Conservation (phyloP, 2,329 filamentous ascomycete species). For the Macrophomina tecta region DNA sequence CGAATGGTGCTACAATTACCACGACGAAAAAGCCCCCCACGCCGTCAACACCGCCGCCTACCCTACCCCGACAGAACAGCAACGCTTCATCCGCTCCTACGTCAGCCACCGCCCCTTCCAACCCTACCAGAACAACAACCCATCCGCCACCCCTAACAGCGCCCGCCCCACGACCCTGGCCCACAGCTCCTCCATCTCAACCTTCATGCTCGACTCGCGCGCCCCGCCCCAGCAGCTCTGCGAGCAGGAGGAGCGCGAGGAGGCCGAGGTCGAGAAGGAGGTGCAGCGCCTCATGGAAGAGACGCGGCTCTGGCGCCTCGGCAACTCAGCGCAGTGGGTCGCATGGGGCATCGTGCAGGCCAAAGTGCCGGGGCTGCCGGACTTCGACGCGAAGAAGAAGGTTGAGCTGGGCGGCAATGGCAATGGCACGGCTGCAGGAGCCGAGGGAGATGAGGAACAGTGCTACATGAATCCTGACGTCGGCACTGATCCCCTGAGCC, state of each 20-base stretch:
- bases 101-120: conserved; percentile 70
- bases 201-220: conserved; percentile 77
- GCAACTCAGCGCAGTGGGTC: conserved; percentile 89
- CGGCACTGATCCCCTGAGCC: conserved; percentile 30
- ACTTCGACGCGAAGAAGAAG: conserved; percentile 43
- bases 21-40: conserved; percentile 70
- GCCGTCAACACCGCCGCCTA: conserved; percentile 74
- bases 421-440: conserved; percentile 31
- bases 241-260: conserved; percentile 56
- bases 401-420: background rate
- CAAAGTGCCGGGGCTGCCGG: conserved; percentile 76
- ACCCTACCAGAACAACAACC: conserved; percentile 40
- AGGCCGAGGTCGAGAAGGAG: conserved; percentile 70
- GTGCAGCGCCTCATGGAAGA: conserved; percentile 77
- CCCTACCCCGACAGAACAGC: conserved; percentile 80
- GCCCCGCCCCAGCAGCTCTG: conserved; percentile 44
- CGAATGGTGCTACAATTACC: conserved; percentile 99
- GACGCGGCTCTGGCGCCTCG: conserved; percentile 81
- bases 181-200: conserved; percentile 51
- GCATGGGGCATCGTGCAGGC: conserved; percentile 98
- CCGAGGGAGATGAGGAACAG: conserved; percentile 29
- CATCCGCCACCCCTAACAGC: conserved; percentile 39
- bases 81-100: conserved; percentile 84
- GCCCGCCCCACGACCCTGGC: conserved; percentile 39
- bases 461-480: conserved; percentile 16